Base-by-base conservation (phyloP, 2,329 filamentous ascomycete species). In the Fusarium pininemorale region DNA sequence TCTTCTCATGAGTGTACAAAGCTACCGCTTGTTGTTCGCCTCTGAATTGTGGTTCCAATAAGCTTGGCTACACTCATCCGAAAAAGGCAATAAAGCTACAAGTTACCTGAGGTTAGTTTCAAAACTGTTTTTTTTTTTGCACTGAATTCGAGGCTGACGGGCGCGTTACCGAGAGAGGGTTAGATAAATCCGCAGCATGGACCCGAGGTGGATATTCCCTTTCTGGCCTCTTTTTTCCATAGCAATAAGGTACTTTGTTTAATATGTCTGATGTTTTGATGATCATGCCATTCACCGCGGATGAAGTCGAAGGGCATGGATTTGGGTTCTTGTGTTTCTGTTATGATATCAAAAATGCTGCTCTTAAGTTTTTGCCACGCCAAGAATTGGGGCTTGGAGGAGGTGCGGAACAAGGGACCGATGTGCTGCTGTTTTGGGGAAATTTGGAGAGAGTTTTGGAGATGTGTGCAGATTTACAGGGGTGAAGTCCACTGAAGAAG, bases 101-200 rank as follows among this genome's bases (percentile, higher is more conserved):
- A 54, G 66, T 53, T 58, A 64, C 65, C 51, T 37, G 10, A 5
- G 7, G 15, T 37, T 69, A 69, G 66, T 65, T 70, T 44, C 51
- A 53, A 70, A 64, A 30, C 45, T 53, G 44, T 70, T 51, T 24
- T 35, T 51, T 24, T 35, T 44, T n/a, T 35, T 16, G 1, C 37
- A 42, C 68, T 50, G 39, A 60, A 74, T 66, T 63, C 60, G 75
- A 77, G 75, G 75, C 75, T 77, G 74, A 77, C 72, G 70, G 67
- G 54, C 64, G 22, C 54, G 59, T 74, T 63, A 60, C 56, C 69
- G 39, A 58, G 42, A 53, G 55, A 45, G 59, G 58, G 35, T 66
- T 70, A 50, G 56, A 30, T 44, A 50, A 61, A 30, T 44, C 32
- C 47, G 37, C 35, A n/a, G 41, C 56, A 63, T 48, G 71, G 63